phyloP scores from a whole-genome alignment of 805 yeast species.

The Myxozyma vanderwaltii region DNA sequence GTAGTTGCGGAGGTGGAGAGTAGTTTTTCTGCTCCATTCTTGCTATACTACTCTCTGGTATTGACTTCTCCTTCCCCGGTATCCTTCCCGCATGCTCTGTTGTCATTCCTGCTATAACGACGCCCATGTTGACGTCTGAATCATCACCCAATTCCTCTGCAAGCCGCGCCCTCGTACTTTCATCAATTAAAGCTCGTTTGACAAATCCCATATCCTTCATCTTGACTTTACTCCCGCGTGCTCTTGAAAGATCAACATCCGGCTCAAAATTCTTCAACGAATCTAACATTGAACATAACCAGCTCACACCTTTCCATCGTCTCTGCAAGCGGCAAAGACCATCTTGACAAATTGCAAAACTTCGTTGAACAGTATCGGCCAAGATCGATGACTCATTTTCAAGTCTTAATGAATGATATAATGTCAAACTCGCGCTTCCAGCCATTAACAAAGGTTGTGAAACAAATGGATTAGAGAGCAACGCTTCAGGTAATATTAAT shows the following conservation, averaged over 20 bases:
- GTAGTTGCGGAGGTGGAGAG: no score
- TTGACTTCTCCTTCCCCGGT: not conserved
- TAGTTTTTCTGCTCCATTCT: not conserved
- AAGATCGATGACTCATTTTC: conserved; percentile 24
- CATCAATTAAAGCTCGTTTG: conserved; percentile 35
- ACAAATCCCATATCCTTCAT: conserved; percentile 36
- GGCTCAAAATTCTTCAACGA: conserved; percentile 38
- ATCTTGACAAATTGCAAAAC: conserved; percentile 37
- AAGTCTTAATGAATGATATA: conserved; percentile 32
- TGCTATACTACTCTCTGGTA: no score
- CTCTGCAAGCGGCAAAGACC: conserved; percentile 34
- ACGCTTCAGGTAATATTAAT: conserved; percentile 37
- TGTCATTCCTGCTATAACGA: conserved; percentile 36
- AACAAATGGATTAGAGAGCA: conserved; percentile 37
- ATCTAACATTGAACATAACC: conserved; percentile 38
- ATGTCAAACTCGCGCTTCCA: conserved; percentile 37
- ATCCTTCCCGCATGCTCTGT: not conserved
- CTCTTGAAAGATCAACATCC: conserved; percentile 37
- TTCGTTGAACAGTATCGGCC: conserved; percentile 26
- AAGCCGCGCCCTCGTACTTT: conserved; percentile 34
- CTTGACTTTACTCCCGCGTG: conserved; percentile 28
- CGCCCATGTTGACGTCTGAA: conserved; percentile 28
- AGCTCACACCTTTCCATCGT: conserved; percentile 39
- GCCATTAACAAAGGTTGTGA: conserved; percentile 40
- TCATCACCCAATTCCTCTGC: conserved; percentile 32